A percentile compares a stretch with the other conserved stretches of the same genome.
Evolutionary conservation across 2,329 filamentous ascomycete species (phyloP).

Genomic region (Aspergillus pseudonomiae): DNA sequence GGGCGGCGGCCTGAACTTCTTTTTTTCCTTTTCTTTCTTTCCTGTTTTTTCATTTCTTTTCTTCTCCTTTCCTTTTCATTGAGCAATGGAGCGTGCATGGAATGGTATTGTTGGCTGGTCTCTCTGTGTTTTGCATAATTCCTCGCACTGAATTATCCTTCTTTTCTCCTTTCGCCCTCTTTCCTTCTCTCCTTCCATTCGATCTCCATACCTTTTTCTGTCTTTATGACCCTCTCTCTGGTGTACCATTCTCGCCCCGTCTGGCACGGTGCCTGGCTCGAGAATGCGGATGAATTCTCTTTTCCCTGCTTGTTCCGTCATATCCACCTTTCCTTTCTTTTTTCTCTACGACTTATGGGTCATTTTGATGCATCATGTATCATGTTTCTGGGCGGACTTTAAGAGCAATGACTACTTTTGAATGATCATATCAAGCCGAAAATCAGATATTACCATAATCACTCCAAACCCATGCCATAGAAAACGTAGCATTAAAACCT

Average conservation of each 20-base stretch:
- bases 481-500: not conserved
- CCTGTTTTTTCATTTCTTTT: conserved; percentile 11
- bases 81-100: conserved; percentile 26
- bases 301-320: conserved; percentile 12
- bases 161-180: conserved; percentile 13
- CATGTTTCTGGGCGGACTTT: conserved; percentile 22
- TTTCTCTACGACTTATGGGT: conserved; percentile 18
- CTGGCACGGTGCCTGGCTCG: conserved; percentile 20
- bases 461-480: not conserved
- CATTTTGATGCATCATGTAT: conserved; percentile 28
- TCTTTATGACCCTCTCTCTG: conserved; percentile 6
- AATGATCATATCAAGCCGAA: not conserved
- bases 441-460: not conserved
- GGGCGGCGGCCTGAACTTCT: conserved; percentile 16
- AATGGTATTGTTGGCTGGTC: conserved; percentile 23
- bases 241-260: conserved; percentile 16
- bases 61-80: conserved; percentile 19
- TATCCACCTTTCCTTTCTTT: conserved; percentile 13
- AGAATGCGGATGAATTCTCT: conserved; percentile 8
- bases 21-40: conserved; percentile 15
- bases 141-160: conserved; percentile 11
- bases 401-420: conserved; percentile 6
- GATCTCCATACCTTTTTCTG: conserved; percentile 12
- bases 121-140: conserved; percentile 15
- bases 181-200: conserved; percentile 15